Conservation (phyloP, 768 basidiomycete genomes). For the Mycena pura region DNA sequence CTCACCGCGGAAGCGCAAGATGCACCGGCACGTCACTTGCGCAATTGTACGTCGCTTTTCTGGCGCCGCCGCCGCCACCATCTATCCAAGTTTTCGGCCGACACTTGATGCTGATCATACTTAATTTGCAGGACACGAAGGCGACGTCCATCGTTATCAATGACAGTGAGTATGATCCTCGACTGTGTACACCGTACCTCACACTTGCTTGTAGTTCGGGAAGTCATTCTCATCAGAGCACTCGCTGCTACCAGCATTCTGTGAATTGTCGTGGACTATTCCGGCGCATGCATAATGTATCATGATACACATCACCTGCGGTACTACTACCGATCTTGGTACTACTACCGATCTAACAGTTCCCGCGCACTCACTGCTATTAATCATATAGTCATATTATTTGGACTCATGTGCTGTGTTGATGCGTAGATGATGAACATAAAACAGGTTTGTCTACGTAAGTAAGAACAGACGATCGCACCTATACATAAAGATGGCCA, state of each 20-base stretch:
- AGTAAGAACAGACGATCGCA: too few species aligned
- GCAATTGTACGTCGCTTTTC: conserved; percentile 54
- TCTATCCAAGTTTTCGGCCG: conserved; percentile 23
- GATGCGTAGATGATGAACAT: too few species aligned
- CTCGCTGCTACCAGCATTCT: conserved; percentile 42
- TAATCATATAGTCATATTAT: not conserved
- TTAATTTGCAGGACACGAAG: conserved; percentile 47
- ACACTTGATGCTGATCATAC: conserved; percentile 6
- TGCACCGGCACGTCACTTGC: conserved; percentile 64
- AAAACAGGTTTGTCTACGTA: too few species aligned
- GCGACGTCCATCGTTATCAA: conserved; percentile 55
- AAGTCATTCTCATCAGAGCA: conserved; percentile 43
- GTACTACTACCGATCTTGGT: not conserved
- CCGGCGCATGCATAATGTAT: not conserved
- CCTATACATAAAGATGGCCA: too few species aligned
- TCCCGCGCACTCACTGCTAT: not conserved
- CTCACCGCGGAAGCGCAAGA: conserved; percentile 51
- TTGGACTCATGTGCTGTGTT: too few species aligned
- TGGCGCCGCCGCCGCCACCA: conserved; percentile 11
- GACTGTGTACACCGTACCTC: not conserved
- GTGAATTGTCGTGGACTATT: conserved; percentile 25
- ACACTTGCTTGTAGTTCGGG: conserved; percentile 36
- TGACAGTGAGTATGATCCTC: conserved; percentile 45
- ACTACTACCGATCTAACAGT: not conserved
- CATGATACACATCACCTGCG: not conserved